phyloP scores from a whole-genome alignment of 768 basidiomycete genomes.

The Coprinellus micaceus region DNA sequence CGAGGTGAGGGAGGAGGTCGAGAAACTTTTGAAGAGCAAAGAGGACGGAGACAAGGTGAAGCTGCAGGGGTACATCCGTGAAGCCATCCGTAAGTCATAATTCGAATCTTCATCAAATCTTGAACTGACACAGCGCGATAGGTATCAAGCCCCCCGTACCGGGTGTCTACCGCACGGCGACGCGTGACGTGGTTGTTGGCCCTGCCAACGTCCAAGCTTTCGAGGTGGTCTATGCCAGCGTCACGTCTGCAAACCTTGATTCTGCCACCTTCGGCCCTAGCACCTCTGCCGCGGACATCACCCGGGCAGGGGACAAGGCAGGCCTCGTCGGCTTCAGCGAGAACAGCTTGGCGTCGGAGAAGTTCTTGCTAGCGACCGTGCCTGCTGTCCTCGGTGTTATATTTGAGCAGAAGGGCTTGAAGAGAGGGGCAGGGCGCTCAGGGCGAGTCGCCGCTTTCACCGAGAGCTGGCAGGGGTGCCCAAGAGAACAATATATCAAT shows the following conservation, averaged over 20 bases:
- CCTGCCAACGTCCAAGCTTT: constrained; percentile 24
- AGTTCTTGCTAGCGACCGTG: constrained; percentile 41
- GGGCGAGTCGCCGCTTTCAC: constrained; percentile 39
- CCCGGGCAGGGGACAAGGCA: constrained; percentile 19
- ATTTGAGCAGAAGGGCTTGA: constrained; percentile 40
- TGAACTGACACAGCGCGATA: neutral
- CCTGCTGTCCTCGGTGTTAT: constrained; percentile 42
- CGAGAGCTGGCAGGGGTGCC: constrained; percentile 30
- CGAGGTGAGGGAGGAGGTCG: constrained; percentile 37
- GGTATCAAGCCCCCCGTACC: constrained; percentile 31
- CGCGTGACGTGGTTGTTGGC: constrained; percentile 23
- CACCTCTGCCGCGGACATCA: constrained; percentile 17
- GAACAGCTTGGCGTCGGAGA: constrained; percentile 7
- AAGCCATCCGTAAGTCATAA: constrained; percentile 40
- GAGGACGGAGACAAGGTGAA: constrained; percentile 22
- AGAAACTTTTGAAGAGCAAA: constrained; percentile 27
- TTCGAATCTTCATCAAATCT: constrained; percentile 4
- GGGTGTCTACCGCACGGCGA: constrained; percentile 39
- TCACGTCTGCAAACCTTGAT: constrained; percentile 37
- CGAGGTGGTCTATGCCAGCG: constrained; percentile 32
- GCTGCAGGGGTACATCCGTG: constrained; percentile 42
- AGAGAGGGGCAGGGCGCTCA: constrained; percentile 32
- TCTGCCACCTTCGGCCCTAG: constrained; percentile 20
- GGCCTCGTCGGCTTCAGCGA: constrained; percentile 31
- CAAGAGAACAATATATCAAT: constrained; percentile 32